Base-by-base conservation (phyloP, 805 yeast species). In the Sugiyamaella floridensis region DNA sequence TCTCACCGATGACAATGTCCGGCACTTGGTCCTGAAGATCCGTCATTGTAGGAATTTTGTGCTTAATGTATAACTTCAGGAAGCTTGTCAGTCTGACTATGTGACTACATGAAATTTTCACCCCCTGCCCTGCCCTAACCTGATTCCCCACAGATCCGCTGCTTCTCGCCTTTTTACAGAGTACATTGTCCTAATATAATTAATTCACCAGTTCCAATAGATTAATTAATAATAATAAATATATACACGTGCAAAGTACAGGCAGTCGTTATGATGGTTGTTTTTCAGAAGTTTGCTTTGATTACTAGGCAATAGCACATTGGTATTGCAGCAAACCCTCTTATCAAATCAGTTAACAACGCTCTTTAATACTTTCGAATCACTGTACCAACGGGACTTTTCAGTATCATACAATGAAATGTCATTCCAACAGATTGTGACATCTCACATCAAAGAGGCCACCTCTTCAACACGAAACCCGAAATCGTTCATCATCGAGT, bases 11-110 rank as follows among this genome's bases (percentile, higher is more conserved):
- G 61, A 89, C 82, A 64, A 89, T 83, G 67, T 84, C 86, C 45
- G 97, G 96, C 60, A 83, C 83, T 54, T 85, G 89, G 70, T 82
- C 88, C 69, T 88, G 89, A 63, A 88, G 76, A 73, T 88, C 90
- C 68, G 77, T 85, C 60, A 62, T 58, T 42, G 10, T 52, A 48
- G 4, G 12, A 11, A n/a, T n/a, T 43, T 32, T 3, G 37, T 32
- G 12, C n/a, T 11, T 11, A 32, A 11, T 14, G n/a, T 4, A 32
- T 32, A 32, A 32, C 37, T 32, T 32, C n/a, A 32, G n/a, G n/a
- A 32, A 32, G 37, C 37, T 32, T 32, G 37, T 32, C 3, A 3
- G n/a, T 32, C n/a, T 32, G 37, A 11, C 12, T 32, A 3, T 32
- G 37, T 5, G n/a, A n/a, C n/a, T 11, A 32, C 37, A 32, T 32